phyloP scores from a whole-genome alignment of 768 basidiomycete species.

The Brasilioporus rufonigricans region DNA sequence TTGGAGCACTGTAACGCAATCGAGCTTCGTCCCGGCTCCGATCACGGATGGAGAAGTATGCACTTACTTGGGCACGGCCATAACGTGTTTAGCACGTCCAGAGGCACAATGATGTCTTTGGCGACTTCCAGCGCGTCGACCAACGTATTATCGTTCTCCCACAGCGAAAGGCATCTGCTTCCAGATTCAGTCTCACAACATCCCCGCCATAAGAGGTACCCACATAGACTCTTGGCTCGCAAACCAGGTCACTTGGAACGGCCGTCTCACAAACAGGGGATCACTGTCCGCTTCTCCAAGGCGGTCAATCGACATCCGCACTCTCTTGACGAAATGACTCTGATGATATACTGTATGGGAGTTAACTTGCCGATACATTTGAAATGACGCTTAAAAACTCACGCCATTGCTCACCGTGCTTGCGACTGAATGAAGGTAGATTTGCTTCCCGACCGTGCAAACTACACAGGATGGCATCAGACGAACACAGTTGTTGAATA shows the following conservation, averaged over 20 bases:
- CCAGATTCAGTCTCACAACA: neutral
- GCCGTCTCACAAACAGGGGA: conserved; percentile 60
- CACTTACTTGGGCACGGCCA: conserved; percentile 60
- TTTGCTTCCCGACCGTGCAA: conserved; percentile 50
- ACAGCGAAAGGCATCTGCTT: conserved; percentile 60
- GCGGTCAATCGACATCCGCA: conserved; percentile 52
- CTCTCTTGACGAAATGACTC: conserved; percentile 59
- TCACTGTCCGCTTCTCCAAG: conserved; percentile 50
- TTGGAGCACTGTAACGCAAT: conserved; percentile 40
- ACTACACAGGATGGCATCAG: conserved; percentile 33
- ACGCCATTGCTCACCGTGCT: conserved; percentile 81
- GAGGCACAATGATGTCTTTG: conserved; percentile 57
- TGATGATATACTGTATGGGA: conserved; percentile 59
- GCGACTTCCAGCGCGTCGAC: conserved; percentile 62
- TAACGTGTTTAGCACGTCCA: conserved; percentile 65
- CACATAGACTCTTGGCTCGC: conserved; percentile 64
- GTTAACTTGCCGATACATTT: conserved; percentile 2
- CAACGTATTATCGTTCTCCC: conserved; percentile 59
- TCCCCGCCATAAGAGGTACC: conserved; percentile 16
- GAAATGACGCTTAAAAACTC: conserved; percentile 31
- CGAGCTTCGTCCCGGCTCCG: conserved; percentile 11
- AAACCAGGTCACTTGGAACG: conserved; percentile 73
- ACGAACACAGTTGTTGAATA: neutral
- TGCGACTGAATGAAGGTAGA: conserved; percentile 60
- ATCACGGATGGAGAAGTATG: conserved; percentile 1